Percentiles rank a stretch among this genome's conserved stretches.
Evolutionary conservation across 768 basidiomycete species (phyloP).

Genomic region (Kwoniella dejecticola): DNA sequence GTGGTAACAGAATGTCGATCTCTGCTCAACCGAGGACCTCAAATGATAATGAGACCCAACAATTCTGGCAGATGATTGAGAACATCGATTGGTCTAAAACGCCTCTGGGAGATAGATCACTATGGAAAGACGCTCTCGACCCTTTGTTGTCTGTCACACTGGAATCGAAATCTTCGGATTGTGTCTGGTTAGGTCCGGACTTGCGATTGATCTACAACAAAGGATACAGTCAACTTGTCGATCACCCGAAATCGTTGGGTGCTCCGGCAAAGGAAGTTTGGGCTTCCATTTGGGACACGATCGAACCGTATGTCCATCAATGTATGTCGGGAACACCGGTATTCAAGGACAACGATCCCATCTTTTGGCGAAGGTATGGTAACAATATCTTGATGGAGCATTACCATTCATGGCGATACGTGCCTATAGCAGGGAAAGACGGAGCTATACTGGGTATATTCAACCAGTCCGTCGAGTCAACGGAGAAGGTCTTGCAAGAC

Average conservation of each 20-base stretch:
- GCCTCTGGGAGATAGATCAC: slow-evolving; percentile 29
- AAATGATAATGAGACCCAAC: slow-evolving; percentile 19
- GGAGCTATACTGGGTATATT: slow-evolving; percentile 37
- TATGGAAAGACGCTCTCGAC: slow-evolving; percentile 38
- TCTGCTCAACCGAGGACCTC: neutral
- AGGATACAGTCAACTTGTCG: slow-evolving; percentile 31
- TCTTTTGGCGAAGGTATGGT: slow-evolving; percentile 25
- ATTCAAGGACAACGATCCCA: slow-evolving; percentile 35
- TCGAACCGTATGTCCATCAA: slow-evolving; percentile 26
- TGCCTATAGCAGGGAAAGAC: slow-evolving; percentile 36
- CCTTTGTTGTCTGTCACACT: slow-evolving; percentile 38
- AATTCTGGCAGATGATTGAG: slow-evolving; percentile 36
- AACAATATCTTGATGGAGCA: slow-evolving; percentile 31
- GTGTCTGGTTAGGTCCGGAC: slow-evolving; percentile 44
- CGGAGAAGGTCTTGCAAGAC: slow-evolving; percentile 38
- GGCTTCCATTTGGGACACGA: slow-evolving; percentile 31
- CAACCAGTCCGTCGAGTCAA: slow-evolving; percentile 42
- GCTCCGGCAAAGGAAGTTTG: slow-evolving; percentile 35
- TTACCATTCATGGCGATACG: slow-evolving; percentile 44
- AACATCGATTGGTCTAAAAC: slow-evolving; percentile 41
- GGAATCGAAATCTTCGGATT: slow-evolving; percentile 30
- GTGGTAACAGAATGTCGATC: neutral
- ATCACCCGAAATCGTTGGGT: slow-evolving; percentile 39
- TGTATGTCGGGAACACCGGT: slow-evolving; percentile 22
- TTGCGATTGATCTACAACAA: slow-evolving; percentile 41